phyloP scores from a whole-genome alignment of 2,329 filamentous ascomycete species.

The Fusarium buxicola region DNA sequence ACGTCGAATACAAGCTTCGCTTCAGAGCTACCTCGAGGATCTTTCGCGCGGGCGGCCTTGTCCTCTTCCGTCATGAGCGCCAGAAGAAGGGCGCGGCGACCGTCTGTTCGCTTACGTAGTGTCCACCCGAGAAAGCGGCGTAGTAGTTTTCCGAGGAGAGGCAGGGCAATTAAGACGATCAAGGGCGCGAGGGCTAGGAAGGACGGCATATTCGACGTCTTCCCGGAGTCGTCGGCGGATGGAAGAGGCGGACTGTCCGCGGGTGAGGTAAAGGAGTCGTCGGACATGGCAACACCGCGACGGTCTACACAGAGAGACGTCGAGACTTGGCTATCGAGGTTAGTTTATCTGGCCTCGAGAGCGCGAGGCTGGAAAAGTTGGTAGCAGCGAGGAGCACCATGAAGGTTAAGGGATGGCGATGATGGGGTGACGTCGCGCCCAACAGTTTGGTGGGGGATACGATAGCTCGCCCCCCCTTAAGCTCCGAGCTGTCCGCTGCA shows the following conservation, averaged over 20 bases:
- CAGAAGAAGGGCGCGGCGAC: constrained; percentile 69
- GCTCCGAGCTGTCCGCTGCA: constrained; percentile 24
- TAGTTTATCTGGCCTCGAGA: constrained; percentile 22
- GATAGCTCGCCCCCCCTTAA: constrained; percentile 22
- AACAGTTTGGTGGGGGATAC: constrained; percentile 34
- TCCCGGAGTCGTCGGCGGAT: not conserved
- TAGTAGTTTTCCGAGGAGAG: constrained; percentile 46
- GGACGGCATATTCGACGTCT: constrained; percentile 18
- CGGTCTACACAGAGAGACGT: constrained; percentile 1
- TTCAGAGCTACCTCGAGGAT: constrained; percentile 57
- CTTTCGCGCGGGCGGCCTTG: constrained; percentile 51
- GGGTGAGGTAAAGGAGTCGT: not conserved
- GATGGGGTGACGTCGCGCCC: constrained; percentile 33
- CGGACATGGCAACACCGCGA: not conserved
- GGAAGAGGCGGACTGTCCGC: constrained; percentile 4
- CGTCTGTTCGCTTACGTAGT: constrained; percentile 71
- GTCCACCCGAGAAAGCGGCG: constrained; percentile 68
- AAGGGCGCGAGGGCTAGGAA: constrained; percentile 29
- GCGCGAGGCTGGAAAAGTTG: constrained; percentile 14
- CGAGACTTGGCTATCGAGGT: not conserved
- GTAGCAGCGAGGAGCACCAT: constrained; percentile 14
- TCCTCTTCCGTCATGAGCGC: constrained; percentile 62
- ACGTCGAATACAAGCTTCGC: constrained; percentile 70
- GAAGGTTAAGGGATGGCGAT: constrained; percentile 14
- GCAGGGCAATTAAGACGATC: constrained; percentile 41